phyloP scores from a whole-genome alignment of 805 yeast genomes.

The Candida lessepsii region DNA sequence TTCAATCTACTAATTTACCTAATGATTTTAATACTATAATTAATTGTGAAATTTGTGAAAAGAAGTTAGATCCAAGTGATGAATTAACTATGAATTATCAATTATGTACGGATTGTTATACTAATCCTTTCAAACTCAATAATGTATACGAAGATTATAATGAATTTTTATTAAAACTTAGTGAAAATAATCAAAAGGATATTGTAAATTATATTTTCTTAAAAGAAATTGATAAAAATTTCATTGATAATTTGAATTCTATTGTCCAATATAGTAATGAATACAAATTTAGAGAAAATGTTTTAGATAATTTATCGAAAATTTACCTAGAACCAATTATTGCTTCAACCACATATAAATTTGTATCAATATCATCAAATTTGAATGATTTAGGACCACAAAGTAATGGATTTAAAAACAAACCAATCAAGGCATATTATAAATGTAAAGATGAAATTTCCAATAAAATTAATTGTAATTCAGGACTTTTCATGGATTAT shows the following conservation, averaged over 20 bases:
- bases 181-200: conserved; percentile 16
- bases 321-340: conserved; percentile 40
- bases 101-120: conserved; percentile 28
- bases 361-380: conserved; percentile 31
- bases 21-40: conserved; percentile 1
- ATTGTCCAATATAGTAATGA: conserved; percentile 27
- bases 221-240: conserved; percentile 22
- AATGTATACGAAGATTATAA: conserved; percentile 29
- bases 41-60: conserved; percentile 29
- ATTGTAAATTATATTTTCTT: conserved; percentile 19
- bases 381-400: conserved; percentile 24
- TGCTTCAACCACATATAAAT: conserved; percentile 32
- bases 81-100: conserved; percentile 25
- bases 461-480: conserved; percentile 16
- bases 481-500: conserved; percentile 18
- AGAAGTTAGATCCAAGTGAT: conserved; percentile 24
- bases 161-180: conserved; percentile 23
- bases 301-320: conserved; percentile 33
- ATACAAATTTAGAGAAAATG: conserved; percentile 33
- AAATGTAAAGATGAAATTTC: conserved; percentile 19
- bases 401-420: conserved; percentile 2
- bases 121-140: conserved; percentile 27
- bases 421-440: conserved; percentile 24
- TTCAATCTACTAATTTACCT: conserved; percentile 17
- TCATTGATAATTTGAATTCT: conserved; percentile 21